phyloP scores from a whole-genome alignment of 345 rosid species.

The Syzygium oleosum region DNA sequence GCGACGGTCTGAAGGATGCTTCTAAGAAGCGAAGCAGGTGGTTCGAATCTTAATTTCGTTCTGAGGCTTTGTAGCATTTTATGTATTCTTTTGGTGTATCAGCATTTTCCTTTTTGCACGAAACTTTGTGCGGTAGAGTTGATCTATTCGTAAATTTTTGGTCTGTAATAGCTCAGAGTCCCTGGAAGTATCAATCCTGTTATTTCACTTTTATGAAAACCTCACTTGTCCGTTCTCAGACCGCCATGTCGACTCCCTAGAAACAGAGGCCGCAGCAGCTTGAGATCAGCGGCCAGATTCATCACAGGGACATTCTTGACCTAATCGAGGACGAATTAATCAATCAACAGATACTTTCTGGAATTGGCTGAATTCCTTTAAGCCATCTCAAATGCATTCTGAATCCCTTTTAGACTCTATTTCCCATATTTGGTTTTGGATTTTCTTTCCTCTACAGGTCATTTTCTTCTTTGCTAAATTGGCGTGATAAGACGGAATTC shows the following conservation, averaged over 20 bases:
- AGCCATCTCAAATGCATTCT: not conserved
- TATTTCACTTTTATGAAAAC: not conserved
- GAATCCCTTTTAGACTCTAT: not conserved
- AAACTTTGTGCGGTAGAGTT: not conserved
- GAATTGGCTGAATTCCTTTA: not conserved
- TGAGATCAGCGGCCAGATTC: not conserved
- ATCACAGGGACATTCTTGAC: not conserved
- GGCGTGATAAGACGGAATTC: not conserved
- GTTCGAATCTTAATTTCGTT: conserved; percentile 35
- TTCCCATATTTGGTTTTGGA: not conserved
- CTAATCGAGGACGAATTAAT: not conserved
- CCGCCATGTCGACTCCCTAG: not conserved
- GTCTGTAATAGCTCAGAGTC: not conserved
- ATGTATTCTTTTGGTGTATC: not conserved
- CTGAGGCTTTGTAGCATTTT: not conserved
- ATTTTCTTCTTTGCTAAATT: not conserved
- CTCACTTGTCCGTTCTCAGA: not conserved
- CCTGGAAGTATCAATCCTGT: not conserved
- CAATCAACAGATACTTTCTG: not conserved
- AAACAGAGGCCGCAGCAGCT: not conserved
- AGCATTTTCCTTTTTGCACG: not conserved
- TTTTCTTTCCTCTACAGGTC: not conserved
- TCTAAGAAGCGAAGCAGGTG: conserved; percentile 47
- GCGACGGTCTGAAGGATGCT: conserved; percentile 30
- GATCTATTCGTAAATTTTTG: not conserved